Conservation (phyloP, 331 rosid genomes). For the Saraca asoca region DNA sequence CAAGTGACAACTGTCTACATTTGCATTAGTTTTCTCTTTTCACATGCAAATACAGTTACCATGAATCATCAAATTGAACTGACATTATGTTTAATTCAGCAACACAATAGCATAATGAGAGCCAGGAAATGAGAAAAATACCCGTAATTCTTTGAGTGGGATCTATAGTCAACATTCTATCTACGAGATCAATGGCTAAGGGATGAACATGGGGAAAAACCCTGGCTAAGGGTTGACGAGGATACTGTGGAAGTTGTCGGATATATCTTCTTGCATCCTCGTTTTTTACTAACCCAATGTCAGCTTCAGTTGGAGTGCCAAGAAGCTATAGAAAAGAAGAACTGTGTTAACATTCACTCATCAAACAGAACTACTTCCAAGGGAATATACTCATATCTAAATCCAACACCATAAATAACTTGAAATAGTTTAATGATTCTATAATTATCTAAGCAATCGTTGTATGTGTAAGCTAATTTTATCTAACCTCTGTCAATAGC, state of each 20-base stretch:
- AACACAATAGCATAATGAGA: slow-evolving; percentile 23
- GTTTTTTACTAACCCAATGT: slow-evolving; percentile 70
- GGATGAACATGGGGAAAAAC: slow-evolving; percentile 89
- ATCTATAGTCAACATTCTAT: slow-evolving; percentile 88
- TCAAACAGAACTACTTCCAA: slow-evolving; percentile 25
- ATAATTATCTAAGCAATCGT: slow-evolving; percentile 13
- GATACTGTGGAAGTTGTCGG: slow-evolving; percentile 71
- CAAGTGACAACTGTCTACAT: no score
- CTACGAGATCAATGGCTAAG: slow-evolving; percentile 84
- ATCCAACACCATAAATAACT: slow-evolving; percentile 16
- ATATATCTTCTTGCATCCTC: slow-evolving; percentile 88
- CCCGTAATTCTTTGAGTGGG: slow-evolving; percentile 90
- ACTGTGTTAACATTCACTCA: slow-evolving; percentile 32
- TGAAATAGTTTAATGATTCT: slow-evolving; percentile 13
- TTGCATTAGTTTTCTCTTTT: no score
- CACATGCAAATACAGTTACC: not conserved
- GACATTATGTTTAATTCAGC: slow-evolving; percentile 4
- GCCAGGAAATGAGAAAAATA: slow-evolving; percentile 40
- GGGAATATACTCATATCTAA: slow-evolving; percentile 10
- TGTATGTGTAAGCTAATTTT: no score
- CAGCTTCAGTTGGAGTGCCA: slow-evolving; percentile 96
- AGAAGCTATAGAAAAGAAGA: slow-evolving; percentile 66
- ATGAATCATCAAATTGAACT: slow-evolving; percentile 24
- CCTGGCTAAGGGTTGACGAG: slow-evolving; percentile 73
- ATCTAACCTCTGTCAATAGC: slow-evolving; percentile 58